Base-by-base conservation (phyloP, 176 grass and related monocot genomes). In the Musa schizocarpa region DNA sequence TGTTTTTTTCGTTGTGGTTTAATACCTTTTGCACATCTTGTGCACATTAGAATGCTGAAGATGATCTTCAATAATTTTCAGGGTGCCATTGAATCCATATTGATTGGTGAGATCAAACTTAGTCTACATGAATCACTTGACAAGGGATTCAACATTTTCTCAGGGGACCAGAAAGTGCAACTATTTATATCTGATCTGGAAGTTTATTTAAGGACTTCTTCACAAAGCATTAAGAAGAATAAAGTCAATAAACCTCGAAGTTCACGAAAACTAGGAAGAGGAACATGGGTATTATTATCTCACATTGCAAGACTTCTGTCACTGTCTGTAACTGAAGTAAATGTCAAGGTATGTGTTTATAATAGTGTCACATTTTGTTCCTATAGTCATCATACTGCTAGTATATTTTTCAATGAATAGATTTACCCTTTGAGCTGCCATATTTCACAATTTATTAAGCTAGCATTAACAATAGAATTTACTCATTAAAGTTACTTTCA, bases 131-230 rank as follows among this genome's bases (percentile, higher is more conserved):
- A 82, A 51, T 89, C 89, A 34, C 69, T 86, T 72, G 66, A 75
- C 29, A 79, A 89, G 63, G 89, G 85, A 50, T n/a, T 89, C 48
- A 79, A 66, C 34, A 55, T 96, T 69, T 77, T 89, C 70, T 82
- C 83, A 54, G 26, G 81, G 50, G 81, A 82, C 16, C 84, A 84
- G 71, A 58, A 87, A 73, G 25, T 98, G 82, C 83, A 98, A 81
- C 67, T 98, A 68, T 75, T 83, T 57, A 82, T 98, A 51, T 88
- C 88, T 78, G 90, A 93, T 75, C 55, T 98, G 63, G 86, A 90
- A 66, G 61, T 98, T 48, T 78, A 85, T 77, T 87, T 98, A 72
- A 87, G 88, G 75, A 80, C 92, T 65, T 62, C 88, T 27, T n/a
- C 73, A 50, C 83, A 88, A 87, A 78, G 78, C 3, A 17, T 80